Evolutionary conservation across 148 eudicot species (phyloP).

Genomic region (Silene latifolia): DNA sequence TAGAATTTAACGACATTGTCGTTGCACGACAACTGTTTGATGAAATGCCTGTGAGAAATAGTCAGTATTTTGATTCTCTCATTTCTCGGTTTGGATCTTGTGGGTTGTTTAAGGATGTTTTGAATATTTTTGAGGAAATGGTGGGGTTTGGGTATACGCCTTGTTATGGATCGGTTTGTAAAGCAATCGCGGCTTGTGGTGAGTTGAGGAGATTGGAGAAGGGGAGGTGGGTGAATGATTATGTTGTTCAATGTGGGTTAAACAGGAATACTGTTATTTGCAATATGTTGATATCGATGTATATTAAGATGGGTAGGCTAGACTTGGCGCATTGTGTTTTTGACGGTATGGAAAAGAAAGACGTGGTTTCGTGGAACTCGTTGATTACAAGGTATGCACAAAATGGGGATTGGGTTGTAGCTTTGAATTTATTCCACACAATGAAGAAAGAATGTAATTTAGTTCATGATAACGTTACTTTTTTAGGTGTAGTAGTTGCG

Average conservation of each 20-base stretch:
- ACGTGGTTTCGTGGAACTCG: slow-evolving; percentile 44
- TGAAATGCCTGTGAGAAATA: slow-evolving; percentile 34
- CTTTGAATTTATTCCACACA: slow-evolving; percentile 25
- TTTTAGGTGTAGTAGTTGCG: slow-evolving; percentile 32
- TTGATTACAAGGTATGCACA: slow-evolving; percentile 39
- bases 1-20: slow-evolving; percentile 17
- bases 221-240: slow-evolving; percentile 26
- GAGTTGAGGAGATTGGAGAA: slow-evolving; percentile 33
- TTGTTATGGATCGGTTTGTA: slow-evolving; percentile 21
- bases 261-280: slow-evolving; percentile 18
- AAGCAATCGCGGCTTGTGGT: slow-evolving; percentile 34
- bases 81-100: slow-evolving; percentile 26
- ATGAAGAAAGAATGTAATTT: slow-evolving; percentile 29
- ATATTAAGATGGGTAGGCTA: slow-evolving; percentile 32
- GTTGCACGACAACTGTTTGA: slow-evolving; percentile 32
- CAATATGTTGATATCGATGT: slow-evolving; percentile 41
- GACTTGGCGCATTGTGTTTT: slow-evolving; percentile 30
- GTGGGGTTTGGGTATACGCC: slow-evolving; percentile 22
- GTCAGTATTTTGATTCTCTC: slow-evolving; percentile 18
- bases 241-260: slow-evolving; percentile 26
- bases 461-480: slow-evolving; percentile 28
- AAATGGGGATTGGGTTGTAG: slow-evolving; percentile 27
- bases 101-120: slow-evolving; percentile 22
- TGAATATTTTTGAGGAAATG: slow-evolving; percentile 25
- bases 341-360: slow-evolving; percentile 29